These are phyloP conservation scores for Phyllosticta citriasiana DNA, from an alignment of 2,329 filamentous ascomycete species.

Conservation along the genomic window DNA sequence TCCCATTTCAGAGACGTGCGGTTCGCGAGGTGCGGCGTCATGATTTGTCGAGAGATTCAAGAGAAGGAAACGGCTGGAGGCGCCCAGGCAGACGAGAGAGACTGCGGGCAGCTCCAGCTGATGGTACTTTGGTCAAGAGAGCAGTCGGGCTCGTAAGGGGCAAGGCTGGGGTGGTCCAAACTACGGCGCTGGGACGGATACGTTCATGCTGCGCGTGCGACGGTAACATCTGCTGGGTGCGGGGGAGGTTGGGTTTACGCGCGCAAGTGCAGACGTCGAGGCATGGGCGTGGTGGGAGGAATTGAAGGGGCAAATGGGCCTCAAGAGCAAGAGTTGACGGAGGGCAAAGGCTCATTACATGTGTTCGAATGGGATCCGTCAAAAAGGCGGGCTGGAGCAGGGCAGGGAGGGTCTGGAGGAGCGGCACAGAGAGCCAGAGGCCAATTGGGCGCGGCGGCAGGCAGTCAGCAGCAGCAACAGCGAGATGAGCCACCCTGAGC, in stretches of 20 bases:
- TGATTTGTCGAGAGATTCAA: background rate
- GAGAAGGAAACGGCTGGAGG: background rate
- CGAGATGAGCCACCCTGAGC: no score
- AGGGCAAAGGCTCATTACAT: background rate
- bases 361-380: background rate
- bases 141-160: conserved; percentile 3
- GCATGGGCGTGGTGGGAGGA: background rate
- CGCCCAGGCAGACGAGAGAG: background rate
- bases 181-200: background rate
- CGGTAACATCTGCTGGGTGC: background rate
- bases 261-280: background rate
- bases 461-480: no score
- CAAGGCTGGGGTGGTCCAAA: background rate
- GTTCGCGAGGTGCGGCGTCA: background rate
- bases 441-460: no score
- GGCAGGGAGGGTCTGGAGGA: no score
- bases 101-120: conserved; percentile 7
- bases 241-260: background rate
- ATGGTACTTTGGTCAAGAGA: background rate
- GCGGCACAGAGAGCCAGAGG: no score
- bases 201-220: background rate
- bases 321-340: background rate
- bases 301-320: background rate
- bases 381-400: no score
- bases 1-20: conserved; percentile 23